These are phyloP conservation scores for Xylariaceae sp. DNA, from an alignment of 2,329 filamentous ascomycete species.

Conservation along the genomic window DNA sequence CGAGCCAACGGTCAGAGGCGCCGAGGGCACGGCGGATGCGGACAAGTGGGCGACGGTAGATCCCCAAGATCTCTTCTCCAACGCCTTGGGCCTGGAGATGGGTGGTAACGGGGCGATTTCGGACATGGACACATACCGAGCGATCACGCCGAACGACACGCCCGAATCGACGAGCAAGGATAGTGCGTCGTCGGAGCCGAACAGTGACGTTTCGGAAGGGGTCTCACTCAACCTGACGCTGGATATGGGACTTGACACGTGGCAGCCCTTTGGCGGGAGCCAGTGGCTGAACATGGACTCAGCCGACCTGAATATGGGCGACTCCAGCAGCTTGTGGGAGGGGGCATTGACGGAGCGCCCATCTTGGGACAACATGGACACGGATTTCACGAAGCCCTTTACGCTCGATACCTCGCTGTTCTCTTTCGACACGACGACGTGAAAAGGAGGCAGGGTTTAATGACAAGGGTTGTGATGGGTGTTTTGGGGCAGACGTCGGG, in stretches of 20 bases:
- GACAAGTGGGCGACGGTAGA: slow-evolving; percentile 38
- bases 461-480: too few species aligned
- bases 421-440: slow-evolving; percentile 29
- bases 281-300: slow-evolving; percentile 35
- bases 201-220: slow-evolving; percentile 53
- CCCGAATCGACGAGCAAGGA: slow-evolving; percentile 58
- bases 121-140: slow-evolving; percentile 46
- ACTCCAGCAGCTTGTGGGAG: slow-evolving; percentile 12
- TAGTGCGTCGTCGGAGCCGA: slow-evolving; percentile 50
- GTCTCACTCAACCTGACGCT: slow-evolving; percentile 41
- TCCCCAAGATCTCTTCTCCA: slow-evolving; percentile 40
- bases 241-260: slow-evolving; percentile 34
- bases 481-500: too few species aligned
- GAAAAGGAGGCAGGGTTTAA: too few species aligned
- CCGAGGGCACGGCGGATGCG: slow-evolving; percentile 16
- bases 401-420: slow-evolving; percentile 41
- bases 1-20: slow-evolving; percentile 13
- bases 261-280: slow-evolving; percentile 42
- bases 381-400: slow-evolving; percentile 46
- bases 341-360: slow-evolving; percentile 19
- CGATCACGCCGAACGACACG: slow-evolving; percentile 54
- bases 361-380: slow-evolving; percentile 42
- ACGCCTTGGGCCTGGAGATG: slow-evolving; percentile 33
- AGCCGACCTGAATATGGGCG: slow-evolving; percentile 20
- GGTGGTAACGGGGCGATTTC: slow-evolving; percentile 40